These are phyloP conservation scores for Chrysopogon serrulatus DNA, from an alignment of 176 grass and related monocot genomes.

Conservation along the genomic window DNA sequence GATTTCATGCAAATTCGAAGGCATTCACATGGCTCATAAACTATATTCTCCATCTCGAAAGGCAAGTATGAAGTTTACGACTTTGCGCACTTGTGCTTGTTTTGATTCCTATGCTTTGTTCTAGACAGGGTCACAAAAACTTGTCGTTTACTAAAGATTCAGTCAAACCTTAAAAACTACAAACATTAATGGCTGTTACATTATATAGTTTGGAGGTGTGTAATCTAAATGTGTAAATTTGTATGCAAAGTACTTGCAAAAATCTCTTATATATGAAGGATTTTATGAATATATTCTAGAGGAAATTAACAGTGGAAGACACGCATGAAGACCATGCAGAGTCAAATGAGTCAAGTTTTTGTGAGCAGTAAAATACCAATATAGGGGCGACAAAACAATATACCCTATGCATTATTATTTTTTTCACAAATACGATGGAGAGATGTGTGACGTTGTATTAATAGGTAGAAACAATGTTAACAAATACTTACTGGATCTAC, in stretches of 20 bases:
- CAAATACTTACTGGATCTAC: neutral
- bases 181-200: neutral
- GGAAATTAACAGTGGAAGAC: neutral
- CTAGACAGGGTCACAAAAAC: neutral
- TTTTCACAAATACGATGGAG: neutral
- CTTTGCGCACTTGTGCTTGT: slow-evolving; percentile 19
- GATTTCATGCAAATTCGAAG: slow-evolving; percentile 62
- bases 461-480: neutral
- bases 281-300: neutral
- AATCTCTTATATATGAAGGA: neutral
- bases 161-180: neutral
- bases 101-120: neutral
- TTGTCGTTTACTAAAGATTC: neutral
- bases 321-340: neutral
- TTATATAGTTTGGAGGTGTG: neutral
- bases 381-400: neutral
- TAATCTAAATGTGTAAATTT: neutral
- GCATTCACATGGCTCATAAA: slow-evolving; percentile 48
- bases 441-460: neutral
- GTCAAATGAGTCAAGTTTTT: neutral
- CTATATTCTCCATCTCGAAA: slow-evolving; percentile 90
- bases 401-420: neutral
- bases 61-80: slow-evolving; percentile 46
- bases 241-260: neutral
- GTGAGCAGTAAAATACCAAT: neutral